These are phyloP conservation scores for Aureobasidium sp. DNA, from an alignment of 2,329 filamentous ascomycete genomes.

Conservation along the genomic window DNA sequence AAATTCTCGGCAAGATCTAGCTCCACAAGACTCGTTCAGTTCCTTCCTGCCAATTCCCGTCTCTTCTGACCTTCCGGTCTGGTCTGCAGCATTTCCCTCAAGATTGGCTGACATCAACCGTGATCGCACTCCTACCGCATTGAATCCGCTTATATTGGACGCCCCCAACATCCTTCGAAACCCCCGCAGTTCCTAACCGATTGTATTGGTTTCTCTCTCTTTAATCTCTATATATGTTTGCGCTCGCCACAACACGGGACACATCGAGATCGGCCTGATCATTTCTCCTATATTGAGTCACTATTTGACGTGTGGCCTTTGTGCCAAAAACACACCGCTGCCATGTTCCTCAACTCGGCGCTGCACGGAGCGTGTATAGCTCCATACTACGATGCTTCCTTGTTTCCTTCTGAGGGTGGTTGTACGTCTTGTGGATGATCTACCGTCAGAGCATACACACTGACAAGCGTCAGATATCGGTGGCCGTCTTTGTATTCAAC, in stretches of 20 bases:
- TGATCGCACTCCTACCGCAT: background rate
- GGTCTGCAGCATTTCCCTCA: background rate
- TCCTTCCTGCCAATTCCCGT: background rate
- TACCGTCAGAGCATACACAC: background rate
- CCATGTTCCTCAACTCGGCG: conserved; percentile 14
- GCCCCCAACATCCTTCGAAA: background rate
- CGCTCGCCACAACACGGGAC: background rate
- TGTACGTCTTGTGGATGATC: conserved; percentile 45
- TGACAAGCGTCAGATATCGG: conserved; percentile 39
- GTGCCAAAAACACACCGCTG: background rate
- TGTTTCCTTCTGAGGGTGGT: conserved; percentile 54
- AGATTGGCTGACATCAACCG: conserved; percentile 6
- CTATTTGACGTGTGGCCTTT: background rate
- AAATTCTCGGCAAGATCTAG: background rate
- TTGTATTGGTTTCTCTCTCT: background rate
- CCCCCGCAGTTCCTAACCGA: background rate
- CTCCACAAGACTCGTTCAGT: background rate
- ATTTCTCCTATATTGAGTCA: background rate
- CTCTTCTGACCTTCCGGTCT: background rate
- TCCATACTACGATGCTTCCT: conserved; percentile 58
- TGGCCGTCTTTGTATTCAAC: conserved; percentile 49
- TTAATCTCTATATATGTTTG: background rate
- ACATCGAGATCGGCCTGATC: background rate
- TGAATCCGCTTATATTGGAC: background rate
- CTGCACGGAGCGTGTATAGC: conserved; percentile 19